Evolutionary conservation across 192 early-diverging fungal species (phyloP), one percentile per base, ranked within the genome.

Genomic region (Rhizophagus prolifer): DNA sequence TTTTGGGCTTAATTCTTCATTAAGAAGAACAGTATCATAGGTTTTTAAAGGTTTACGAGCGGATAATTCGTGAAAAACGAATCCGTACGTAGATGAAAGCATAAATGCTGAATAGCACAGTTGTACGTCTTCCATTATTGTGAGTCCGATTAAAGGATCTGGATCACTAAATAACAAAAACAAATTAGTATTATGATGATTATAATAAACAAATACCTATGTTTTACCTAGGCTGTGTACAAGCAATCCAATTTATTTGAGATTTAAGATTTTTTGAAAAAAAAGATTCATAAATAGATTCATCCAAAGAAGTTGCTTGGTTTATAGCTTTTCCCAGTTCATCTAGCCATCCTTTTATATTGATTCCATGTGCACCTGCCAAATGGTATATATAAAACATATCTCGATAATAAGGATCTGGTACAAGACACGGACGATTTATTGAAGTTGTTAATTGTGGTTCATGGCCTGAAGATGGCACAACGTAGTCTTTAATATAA

Each of bases 301-400:
- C 50, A 5, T 46, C 41, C 9, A 65, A 25, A 10, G 26, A 19
- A 12, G 9, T 47, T 36, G 34, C 31, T 30, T 72, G 74, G 12
- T 70, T 79, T 23, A 75, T 47, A 6, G 25, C 64, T 54, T 82
- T 63, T 30, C 79, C 71, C 0, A 81, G 76, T 1, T 80, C 72
- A 10, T 79, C 78, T 59, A 90, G 60, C 91, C 92, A 93, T 66
- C 81, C 80, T 19, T 84, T 81, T 38, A 91, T 82, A 26, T 86
- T 85, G 8, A 94, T 80, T 14, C 86, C 85, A 78, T 94, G 91
- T 3, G 88, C 90, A 59, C 93, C 94, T 59, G 82, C 83, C 26
- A 85, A 78, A 71, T 95, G 93, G 47, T 92, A 89, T 8, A 88
- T 82, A 71, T 91, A 95, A 64, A 92, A 90, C 21, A 86, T 85